Base-by-base conservation (phyloP, 805 yeast genomes). In the Monosporozyma unispora region DNA sequence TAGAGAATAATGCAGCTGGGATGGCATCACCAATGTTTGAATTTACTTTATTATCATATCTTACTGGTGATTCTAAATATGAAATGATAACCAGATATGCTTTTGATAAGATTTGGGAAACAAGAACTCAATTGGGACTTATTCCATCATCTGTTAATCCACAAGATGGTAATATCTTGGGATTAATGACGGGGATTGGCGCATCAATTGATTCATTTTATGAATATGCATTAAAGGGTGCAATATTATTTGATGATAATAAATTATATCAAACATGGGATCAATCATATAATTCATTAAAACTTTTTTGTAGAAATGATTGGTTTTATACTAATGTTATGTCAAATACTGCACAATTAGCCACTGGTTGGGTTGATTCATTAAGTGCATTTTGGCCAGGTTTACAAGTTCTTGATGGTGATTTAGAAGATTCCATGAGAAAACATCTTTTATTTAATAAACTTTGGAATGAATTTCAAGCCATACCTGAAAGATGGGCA, bases 151-250 rank as follows among this genome's bases (percentile, higher is more conserved):
- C 90, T 0, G 70, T 89, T 4, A 81, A 83, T 52, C 83, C 90
- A 0, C 58, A 71, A 1, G 66, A 72, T 0, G 79, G 80, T 33
- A 59, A 63, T 37, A 81, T 87, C 79, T 66, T 71, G 39, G 83
- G 83, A 49, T 62, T 74, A 0, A 66, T 80, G 39, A 79, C 93
- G 0, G 96, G 96, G 0, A 74, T 86, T 9, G 97, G 98, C 2
- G 97, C 97, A 0, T 84, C 95, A 2, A 78, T 87, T 14, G 98
- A 90, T 65, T 87, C 96, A 0, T 87, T 87, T 59, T 90, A 83
- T 62, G 98, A 90, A 60, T 87, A 89, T 65, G 85, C 96, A 0
- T 72, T 87, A 40, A 90, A 90, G 61, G 80, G 82, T 19, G 71
- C 89, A 2, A 75, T 90, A 10, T 60, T 90, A 12, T 87, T 89